Evolutionary conservation across 2,329 filamentous ascomycete species (phyloP), one percentile per base, ranked within the genome.

Genomic region (Fonsecaea erecta): DNA sequence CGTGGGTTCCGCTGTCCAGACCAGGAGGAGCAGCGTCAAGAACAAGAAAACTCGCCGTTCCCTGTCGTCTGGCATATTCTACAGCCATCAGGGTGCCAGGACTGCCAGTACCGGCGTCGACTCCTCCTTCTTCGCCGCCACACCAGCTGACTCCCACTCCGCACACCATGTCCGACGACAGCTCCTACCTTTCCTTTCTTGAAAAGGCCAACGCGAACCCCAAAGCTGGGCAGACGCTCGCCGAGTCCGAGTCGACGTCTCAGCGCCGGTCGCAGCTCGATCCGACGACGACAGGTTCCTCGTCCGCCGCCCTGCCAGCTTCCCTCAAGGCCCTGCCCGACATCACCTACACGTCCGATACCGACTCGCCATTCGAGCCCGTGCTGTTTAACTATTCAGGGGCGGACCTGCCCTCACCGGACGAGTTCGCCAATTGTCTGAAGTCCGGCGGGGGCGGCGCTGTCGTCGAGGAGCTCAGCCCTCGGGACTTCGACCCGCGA

Each of bases 341-440:
- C 56, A 77, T 93, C 60, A 77, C 79, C 61, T 71, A 68, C 51
- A 67, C 64, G 1, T 95, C 90, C 67, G 93, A 97, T 65, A 87
- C 91, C 32, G 93, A 97, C 75, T 92, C 96, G 81, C 88, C 90
- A 3, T 97, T 96, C 77, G 87, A 90, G 75, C 86, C 88, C 2
- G 91, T 97, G 5, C 86, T 85, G 60, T 76, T 96, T 70, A 83
- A 82, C 70, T 91, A 85, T 79, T 77, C 81, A 21, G 83, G 84
- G 68, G 77, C 75, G 12, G 21, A 52, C 14, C 52, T 63, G 21
- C 65, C 60, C 8, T 48, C 14, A 37, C 64, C 72, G 92, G 91
- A 84, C 71, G 85, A 91, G 68, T 90, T 97, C 67, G 87, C 88
- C 24, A 81, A 82, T 63, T 80, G 94, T 55, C 86, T 95, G 8